Percentiles rank a stretch among this genome's conserved stretches.
phyloP scores from a whole-genome alignment of 1,284 basidiomycete genomes.

The Mycosarcoma maydis region DNA sequence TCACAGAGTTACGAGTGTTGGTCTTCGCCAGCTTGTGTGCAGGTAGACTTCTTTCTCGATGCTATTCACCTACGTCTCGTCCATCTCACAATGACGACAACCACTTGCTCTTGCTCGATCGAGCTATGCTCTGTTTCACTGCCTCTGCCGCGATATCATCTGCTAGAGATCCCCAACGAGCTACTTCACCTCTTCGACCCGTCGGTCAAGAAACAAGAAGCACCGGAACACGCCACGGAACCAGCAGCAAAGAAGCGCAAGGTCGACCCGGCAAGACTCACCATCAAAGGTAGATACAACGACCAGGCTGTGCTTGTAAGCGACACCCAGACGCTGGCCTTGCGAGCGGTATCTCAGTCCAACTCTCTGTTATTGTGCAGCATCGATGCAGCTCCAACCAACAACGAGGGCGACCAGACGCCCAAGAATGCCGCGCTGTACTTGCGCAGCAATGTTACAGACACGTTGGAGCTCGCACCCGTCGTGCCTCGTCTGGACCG shows the following conservation, averaged over 20 bases:
- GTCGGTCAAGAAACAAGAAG: slow-evolving; percentile 9
- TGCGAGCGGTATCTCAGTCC: slow-evolving; percentile 61
- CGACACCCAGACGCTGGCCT: slow-evolving; percentile 47
- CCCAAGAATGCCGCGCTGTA: slow-evolving; percentile 24
- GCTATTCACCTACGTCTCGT: background rate
- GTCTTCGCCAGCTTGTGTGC: too few species aligned
- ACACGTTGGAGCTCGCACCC: slow-evolving; percentile 57
- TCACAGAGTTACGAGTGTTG: slow-evolving; percentile 26
- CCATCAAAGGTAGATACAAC: slow-evolving; percentile 57
- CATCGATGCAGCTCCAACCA: slow-evolving; percentile 19
- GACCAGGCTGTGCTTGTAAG: slow-evolving; percentile 64
- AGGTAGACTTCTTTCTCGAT: background rate
- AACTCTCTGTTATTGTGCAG: slow-evolving; percentile 60
- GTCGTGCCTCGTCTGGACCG: slow-evolving; percentile 54
- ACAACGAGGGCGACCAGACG: slow-evolving; percentile 1
- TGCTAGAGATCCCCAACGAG: slow-evolving; percentile 53
- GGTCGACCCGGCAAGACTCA: slow-evolving; percentile 28
- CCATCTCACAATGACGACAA: slow-evolving; percentile 2
- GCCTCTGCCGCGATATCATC: slow-evolving; percentile 35
- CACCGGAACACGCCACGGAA: slow-evolving; percentile 2
- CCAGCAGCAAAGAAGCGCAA: slow-evolving; percentile 34
- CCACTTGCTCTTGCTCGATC: slow-evolving; percentile 23
- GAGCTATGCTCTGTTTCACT: slow-evolving; percentile 26
- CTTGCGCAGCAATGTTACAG: slow-evolving; percentile 49
- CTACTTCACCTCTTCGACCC: slow-evolving; percentile 42